Conservation (phyloP, 441 rosid species). For the Rhodomyrtus psidioides region DNA sequence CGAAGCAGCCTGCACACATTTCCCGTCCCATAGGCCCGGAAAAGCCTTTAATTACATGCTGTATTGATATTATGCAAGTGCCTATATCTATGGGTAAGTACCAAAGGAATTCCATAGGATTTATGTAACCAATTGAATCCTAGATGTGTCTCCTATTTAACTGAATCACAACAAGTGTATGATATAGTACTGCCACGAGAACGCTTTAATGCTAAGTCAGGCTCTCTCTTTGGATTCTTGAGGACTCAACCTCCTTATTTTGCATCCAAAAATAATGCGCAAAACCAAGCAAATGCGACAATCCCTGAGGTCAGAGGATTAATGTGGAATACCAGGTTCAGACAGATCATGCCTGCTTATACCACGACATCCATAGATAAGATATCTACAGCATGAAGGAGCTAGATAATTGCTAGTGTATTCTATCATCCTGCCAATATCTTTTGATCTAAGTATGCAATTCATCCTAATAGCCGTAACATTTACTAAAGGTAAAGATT, state of each 20-base stretch:
- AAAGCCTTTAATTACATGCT: constrained; percentile 12
- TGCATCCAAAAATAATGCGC: not conserved
- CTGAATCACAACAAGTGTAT: not conserved
- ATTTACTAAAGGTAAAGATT: not conserved
- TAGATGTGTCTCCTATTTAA: not conserved
- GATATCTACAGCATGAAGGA: not conserved
- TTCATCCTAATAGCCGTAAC: not conserved
- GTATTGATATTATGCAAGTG: not conserved
- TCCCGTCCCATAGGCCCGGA: constrained; percentile 25
- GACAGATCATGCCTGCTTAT: not conserved
- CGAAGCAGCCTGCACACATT: constrained; percentile 12
- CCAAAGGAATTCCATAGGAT: not conserved
- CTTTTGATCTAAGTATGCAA: not conserved
- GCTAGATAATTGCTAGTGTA: not conserved
- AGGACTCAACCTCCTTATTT: not conserved
- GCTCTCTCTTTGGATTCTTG: not conserved
- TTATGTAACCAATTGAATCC: not conserved
- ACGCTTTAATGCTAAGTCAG: not conserved
- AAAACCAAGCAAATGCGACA: not conserved
- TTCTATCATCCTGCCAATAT: not conserved
- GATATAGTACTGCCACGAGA: not conserved
- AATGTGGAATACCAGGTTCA: not conserved
- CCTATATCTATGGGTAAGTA: not conserved
- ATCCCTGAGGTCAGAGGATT: not conserved
- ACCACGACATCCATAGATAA: not conserved